Evolutionary conservation across 148 eudicot species (phyloP), one percentile per base, ranked within the genome.

Genomic region (Rhododendron vialii): DNA sequence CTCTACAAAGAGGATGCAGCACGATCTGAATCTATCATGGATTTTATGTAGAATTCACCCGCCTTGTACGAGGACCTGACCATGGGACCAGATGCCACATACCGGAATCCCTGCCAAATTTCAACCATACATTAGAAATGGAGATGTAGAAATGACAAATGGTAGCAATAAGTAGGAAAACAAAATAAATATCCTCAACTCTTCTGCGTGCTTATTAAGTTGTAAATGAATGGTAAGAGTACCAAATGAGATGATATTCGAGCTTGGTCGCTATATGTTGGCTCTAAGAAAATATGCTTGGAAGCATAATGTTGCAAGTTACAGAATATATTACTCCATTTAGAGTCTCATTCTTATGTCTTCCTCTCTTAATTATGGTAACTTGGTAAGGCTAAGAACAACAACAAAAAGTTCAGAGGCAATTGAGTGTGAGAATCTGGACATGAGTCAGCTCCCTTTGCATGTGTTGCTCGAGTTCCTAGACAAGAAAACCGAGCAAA

Each of bases 41-140:
- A 94, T 88, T 96, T 96, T 86, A 95, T 96, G 89, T 96, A 96
- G 87, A 69, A 96, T 86, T 96, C 99, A 80, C 99, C 99, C 2
- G 99, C 99, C 90, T 95, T 96, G 91, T 96, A 96, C n/a, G 99
- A 96, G 38, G 98, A 96, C 89, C 98, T 90, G 8, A 96, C 99
- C 98, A 96, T 96, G 69, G 98, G 98, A 85, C 99, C 99, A 73
- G 99, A 96, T 74, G 98, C 99, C 87, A 95, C 98, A 38, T 96
- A 96, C 65, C 99, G 95, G 81, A 96, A 96, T 81, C 99, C 99
- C 99, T 96, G 92, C 87, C 47, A 90, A 51, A 84, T 69, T 18
- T 47, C 86, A 79, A 12, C 24, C 81, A 75, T 35, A 57, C 17
- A 73, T 35, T 36, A 50, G 33, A 3, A 33, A 18, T 5, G 57